Base-by-base conservation (phyloP, 2,329 filamentous ascomycete species). In the Alternaria triticina region DNA sequence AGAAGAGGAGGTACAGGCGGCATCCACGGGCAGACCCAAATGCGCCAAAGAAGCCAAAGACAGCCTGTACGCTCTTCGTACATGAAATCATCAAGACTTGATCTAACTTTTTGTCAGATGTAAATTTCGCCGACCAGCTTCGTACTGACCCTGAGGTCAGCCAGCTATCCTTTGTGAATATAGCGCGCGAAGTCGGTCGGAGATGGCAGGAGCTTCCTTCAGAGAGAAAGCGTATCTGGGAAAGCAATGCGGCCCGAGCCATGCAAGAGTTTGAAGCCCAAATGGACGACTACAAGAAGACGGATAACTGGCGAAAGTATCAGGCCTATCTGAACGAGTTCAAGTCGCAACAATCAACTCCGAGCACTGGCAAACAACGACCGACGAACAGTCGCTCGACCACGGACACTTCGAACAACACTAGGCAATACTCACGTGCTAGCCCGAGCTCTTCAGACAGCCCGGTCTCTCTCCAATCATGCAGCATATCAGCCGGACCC, bases 51-150 rank as follows among this genome's bases (percentile, higher is more conserved):
- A 80, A 80, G 55, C 79, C 79, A 28, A 81, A 81, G 55, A 81
- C 79, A 33, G 79, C 77, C 9, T 81, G 77, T 79, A 74, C 36
- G 74, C 60, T 54, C 22, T 27, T 23, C 54, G 56, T 11, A 59
- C 30, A 46, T 4, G 17, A 3, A 7, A 11, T n/a, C 12, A 28
- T 33, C 6, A 17, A 7, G 7, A 23, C 28, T 52, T 52, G 17
- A 17, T 47, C 66, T 73, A 67, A 72, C 60, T 15, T 23, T 22
- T 23, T 28, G 27, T 9, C 43, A 79, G 77, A 81, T 64, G 79
- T 81, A n/a, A 80, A 80, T 54, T 81, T 81, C 68, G 78, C 79
- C 50, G 79, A 81, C 54, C 66, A 79, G 47, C 74, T 80, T 22
- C 79, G 79, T 17, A 75, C 73, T 11, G 71, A 80, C 40, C 78